A percentile compares a stretch with the other conserved stretches of the same genome.
Conservation (phyloP, 129 eudicot genomes). For the Flaveria bidentis region DNA sequence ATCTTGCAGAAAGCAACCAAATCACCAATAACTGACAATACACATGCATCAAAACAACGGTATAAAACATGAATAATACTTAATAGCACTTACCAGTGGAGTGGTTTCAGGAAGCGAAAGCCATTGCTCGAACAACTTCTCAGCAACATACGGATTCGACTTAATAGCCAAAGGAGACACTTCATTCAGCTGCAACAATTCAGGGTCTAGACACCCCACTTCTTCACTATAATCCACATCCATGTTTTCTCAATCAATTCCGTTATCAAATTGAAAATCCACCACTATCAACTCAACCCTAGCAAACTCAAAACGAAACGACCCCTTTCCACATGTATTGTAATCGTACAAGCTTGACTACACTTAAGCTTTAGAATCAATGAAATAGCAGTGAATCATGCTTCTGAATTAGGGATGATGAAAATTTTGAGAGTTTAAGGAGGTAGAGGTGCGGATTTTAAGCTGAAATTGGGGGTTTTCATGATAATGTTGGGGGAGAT, state of each 20-base stretch:
- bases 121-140: slow-evolving; percentile 75
- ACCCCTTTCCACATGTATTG: background rate
- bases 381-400: background rate
- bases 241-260: slow-evolving; percentile 35
- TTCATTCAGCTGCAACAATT: slow-evolving; percentile 69
- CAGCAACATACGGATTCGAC: slow-evolving; percentile 66
- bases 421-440: background rate
- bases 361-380: background rate
- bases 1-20: slow-evolving; percentile 1
- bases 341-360: background rate
- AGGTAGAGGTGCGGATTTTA: no score
- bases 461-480: slow-evolving; percentile 10
- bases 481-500: slow-evolving; percentile 10
- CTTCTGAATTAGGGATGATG: background rate
- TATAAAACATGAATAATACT: background rate
- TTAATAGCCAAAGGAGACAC: slow-evolving; percentile 64
- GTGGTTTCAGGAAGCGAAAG: slow-evolving; percentile 75
- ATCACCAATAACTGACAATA: no score
- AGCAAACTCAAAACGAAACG: slow-evolving; percentile 1
- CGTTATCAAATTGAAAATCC: slow-evolving; percentile 5
- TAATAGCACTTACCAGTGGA: slow-evolving; percentile 42
- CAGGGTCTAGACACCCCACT: slow-evolving; percentile 58
- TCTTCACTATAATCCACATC: slow-evolving; percentile 71
- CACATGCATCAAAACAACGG: no score
- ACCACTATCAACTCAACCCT: slow-evolving; percentile 24